Evolutionary conservation across 2,329 filamentous ascomycete genomes (phyloP).

Genomic region (Fonsecaea nubica): DNA sequence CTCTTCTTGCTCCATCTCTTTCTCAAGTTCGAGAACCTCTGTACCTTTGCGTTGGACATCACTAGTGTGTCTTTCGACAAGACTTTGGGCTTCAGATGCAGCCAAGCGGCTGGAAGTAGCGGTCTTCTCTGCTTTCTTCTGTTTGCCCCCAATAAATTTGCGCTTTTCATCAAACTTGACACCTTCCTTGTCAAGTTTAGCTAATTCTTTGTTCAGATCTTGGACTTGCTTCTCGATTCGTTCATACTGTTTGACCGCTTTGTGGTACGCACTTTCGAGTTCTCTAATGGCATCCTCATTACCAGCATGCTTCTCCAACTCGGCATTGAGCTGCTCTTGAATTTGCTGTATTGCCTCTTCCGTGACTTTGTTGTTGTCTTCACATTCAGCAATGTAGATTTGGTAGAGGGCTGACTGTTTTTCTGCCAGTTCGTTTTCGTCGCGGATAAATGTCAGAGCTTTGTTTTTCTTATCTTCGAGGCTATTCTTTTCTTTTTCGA

Average conservation of each 20-base stretch:
- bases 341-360: constrained; percentile 90
- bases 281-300: constrained; percentile 89
- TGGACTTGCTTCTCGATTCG: constrained; percentile 82
- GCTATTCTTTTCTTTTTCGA: constrained; percentile 93
- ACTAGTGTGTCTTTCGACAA: constrained; percentile 76
- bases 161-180: constrained; percentile 98
- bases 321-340: constrained; percentile 82
- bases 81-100: constrained; percentile 74
- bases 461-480: constrained; percentile 97
- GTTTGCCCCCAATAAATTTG: constrained; percentile 89
- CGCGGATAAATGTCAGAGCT: constrained; percentile 82
- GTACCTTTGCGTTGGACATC: constrained; percentile 78
- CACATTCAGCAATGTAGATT: constrained; percentile 84
- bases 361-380: constrained; percentile 85
- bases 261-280: constrained; percentile 82
- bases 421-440: constrained; percentile 88
- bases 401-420: constrained; percentile 95
- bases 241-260: constrained; percentile 82
- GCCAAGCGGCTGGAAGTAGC: constrained; percentile 78
- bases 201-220: constrained; percentile 79
- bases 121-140: constrained; percentile 92
- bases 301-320: constrained; percentile 90
- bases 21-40: constrained; percentile 79
- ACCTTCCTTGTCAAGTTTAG: constrained; percentile 92
- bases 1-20: constrained; percentile 78